A percentile compares a stretch with the other conserved stretches of the same genome.
Conservation (phyloP, 495 filamentous ascomycete genomes). For the Polyplosphaeria fusca region DNA sequence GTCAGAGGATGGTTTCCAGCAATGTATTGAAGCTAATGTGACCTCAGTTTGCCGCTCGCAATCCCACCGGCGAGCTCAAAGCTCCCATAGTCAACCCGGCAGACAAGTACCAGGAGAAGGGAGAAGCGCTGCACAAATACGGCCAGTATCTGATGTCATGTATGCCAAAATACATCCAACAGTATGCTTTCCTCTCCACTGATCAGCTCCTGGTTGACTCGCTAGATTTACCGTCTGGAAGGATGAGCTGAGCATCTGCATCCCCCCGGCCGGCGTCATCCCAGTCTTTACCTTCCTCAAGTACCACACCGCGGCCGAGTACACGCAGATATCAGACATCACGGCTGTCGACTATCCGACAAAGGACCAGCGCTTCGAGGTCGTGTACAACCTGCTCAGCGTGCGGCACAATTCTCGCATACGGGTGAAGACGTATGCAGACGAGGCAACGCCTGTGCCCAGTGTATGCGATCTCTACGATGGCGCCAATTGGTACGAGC, state of each 20-base stretch:
- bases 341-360: slow-evolving; percentile 95
- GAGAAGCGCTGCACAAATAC: slow-evolving; percentile 83
- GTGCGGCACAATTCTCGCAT: slow-evolving; percentile 95
- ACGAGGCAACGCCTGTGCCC: slow-evolving; percentile 92
- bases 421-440: slow-evolving; percentile 97
- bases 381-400: slow-evolving; percentile 96
- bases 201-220: neutral
- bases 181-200: slow-evolving; percentile 43
- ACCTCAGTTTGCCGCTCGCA: slow-evolving; percentile 29
- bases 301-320: slow-evolving; percentile 95
- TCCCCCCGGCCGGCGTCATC: slow-evolving; percentile 78
- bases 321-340: slow-evolving; percentile 87
- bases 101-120: slow-evolving; percentile 84
- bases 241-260: slow-evolving; percentile 93
- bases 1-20: slow-evolving; percentile 33
- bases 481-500: slow-evolving; percentile 98
- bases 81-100: slow-evolving; percentile 84
- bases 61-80: slow-evolving; percentile 57
- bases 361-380: slow-evolving; percentile 88
- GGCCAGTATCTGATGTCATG: slow-evolving; percentile 95
- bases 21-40: slow-evolving; percentile 1
- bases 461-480: slow-evolving; percentile 82
- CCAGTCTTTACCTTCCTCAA: slow-evolving; percentile 95
- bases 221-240: slow-evolving; percentile 90
- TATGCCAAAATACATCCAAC: slow-evolving; percentile 96